These are phyloP conservation scores for Populus tremula DNA, from an alignment of 345 rosid species.

Conservation along the genomic window DNA sequence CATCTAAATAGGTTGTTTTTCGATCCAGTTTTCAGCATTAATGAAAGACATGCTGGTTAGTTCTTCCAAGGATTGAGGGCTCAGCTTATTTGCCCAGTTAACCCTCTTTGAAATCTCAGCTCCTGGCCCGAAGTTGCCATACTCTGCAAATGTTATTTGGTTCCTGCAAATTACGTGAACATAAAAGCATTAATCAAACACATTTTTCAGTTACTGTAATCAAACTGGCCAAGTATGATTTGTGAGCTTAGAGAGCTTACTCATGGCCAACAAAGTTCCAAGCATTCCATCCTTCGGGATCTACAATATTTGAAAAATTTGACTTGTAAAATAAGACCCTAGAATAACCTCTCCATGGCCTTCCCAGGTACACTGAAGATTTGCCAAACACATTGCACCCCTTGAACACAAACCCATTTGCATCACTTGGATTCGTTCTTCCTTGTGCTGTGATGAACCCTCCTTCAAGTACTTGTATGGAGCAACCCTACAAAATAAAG, in stretches of 20 bases:
- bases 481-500: constrained; percentile 36
- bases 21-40: constrained; percentile 52
- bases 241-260: constrained; percentile 21
- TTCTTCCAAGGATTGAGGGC: neutral
- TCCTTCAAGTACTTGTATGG: constrained; percentile 44
- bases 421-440: constrained; percentile 33
- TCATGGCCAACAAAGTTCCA: constrained; percentile 36
- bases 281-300: constrained; percentile 47
- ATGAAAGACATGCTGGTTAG: constrained; percentile 41
- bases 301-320: constrained; percentile 25
- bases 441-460: constrained; percentile 69
- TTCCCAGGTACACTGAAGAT: constrained; percentile 42
- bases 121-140: constrained; percentile 44
- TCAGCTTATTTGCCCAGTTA: constrained; percentile 42
- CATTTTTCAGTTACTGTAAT: no score
- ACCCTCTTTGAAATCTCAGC: constrained; percentile 38
- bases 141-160: constrained; percentile 38
- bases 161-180: constrained; percentile 25
- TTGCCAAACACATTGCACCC: constrained; percentile 38
- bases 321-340: constrained; percentile 51
- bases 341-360: constrained; percentile 56
- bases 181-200: neutral
- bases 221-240: neutral
- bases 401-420: constrained; percentile 58
- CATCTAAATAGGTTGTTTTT: constrained; percentile 27